phyloP scores from a whole-genome alignment of 495 filamentous ascomycete genomes.

The Bacidia gigantensis region DNA sequence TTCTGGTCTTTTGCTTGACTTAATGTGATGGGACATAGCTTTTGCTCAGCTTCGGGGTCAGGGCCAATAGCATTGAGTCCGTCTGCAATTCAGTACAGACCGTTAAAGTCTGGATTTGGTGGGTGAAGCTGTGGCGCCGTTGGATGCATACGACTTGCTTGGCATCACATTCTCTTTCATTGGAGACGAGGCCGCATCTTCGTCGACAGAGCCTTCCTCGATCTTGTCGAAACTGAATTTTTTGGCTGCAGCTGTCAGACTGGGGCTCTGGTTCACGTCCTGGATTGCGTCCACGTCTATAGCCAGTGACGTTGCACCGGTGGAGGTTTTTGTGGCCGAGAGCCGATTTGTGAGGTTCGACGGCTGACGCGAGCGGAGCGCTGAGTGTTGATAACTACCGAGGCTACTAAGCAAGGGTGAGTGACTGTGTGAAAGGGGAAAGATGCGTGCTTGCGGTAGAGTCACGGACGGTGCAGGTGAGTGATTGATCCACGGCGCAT shows the following conservation, averaged over 20 bases:
- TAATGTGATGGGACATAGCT: background rate
- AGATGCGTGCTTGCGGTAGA: conserved; percentile 28
- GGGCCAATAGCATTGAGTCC: background rate
- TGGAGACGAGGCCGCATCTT: conserved; percentile 7
- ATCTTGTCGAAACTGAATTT: conserved; percentile 8
- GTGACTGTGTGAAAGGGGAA: background rate
- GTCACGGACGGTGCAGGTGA: conserved; percentile 39
- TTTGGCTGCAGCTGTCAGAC: conserved; percentile 14
- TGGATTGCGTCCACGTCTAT: conserved; percentile 2
- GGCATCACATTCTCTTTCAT: conserved; percentile 8
- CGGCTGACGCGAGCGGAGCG: conserved; percentile 6
- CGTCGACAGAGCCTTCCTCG: conserved; percentile 9
- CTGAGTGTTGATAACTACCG: conserved; percentile 10
- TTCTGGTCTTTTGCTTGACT: background rate
- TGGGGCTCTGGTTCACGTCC: conserved; percentile 17
- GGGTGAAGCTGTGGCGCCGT: conserved; percentile 8
- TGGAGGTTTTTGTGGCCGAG: background rate
- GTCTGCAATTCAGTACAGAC: background rate
- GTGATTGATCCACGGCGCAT: conserved; percentile 29
- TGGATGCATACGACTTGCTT: conserved; percentile 5
- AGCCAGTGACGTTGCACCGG: conserved; percentile 3
- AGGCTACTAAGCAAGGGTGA: conserved; percentile 2
- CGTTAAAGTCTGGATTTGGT: conserved; percentile 17
- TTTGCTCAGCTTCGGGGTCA: background rate
- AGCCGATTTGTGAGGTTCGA: conserved; percentile 2